Evolutionary conservation across 805 yeast species (phyloP).

Genomic region (Lipomyces spencermartinsiae): DNA sequence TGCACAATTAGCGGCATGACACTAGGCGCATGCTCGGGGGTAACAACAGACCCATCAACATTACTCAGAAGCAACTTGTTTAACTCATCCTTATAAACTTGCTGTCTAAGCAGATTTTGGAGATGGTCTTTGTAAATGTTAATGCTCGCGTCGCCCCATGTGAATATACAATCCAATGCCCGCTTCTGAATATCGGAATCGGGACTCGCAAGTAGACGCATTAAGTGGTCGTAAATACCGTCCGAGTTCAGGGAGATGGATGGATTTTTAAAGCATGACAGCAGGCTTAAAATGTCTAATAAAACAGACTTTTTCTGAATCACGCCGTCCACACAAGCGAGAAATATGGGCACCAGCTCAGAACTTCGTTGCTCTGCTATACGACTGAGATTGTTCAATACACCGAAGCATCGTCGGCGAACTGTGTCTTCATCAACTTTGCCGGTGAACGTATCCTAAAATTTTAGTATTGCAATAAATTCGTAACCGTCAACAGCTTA

Average conservation of each 20-base stretch:
- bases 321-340: slow-evolving; percentile 42
- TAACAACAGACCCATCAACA: slow-evolving; percentile 58
- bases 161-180: slow-evolving; percentile 72
- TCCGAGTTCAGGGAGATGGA: slow-evolving; percentile 59
- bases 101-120: slow-evolving; percentile 77
- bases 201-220: slow-evolving; percentile 66
- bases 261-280: slow-evolving; percentile 69
- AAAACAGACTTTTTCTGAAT: slow-evolving; percentile 27
- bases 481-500: neutral
- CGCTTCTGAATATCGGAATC: slow-evolving; percentile 67
- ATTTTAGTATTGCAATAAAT: neutral
- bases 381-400: slow-evolving; percentile 63
- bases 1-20: slow-evolving; percentile 78
- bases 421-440: slow-evolving; percentile 13
- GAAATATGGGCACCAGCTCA: slow-evolving; percentile 64
- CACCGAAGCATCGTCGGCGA: slow-evolving; percentile 51
- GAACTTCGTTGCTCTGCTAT: slow-evolving; percentile 70
- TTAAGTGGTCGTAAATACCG: slow-evolving; percentile 59
- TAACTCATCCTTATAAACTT: slow-evolving; percentile 84
- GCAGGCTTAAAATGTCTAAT: slow-evolving; percentile 59
- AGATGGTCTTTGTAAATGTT: slow-evolving; percentile 76
- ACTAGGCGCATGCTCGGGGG: slow-evolving; percentile 60
- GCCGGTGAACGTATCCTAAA: slow-evolving; percentile 11
- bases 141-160: slow-evolving; percentile 64
- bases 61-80: slow-evolving; percentile 63